phyloP scores from a whole-genome alignment of 192 early-diverging fungal genomes.

The Coemansia sp. region DNA sequence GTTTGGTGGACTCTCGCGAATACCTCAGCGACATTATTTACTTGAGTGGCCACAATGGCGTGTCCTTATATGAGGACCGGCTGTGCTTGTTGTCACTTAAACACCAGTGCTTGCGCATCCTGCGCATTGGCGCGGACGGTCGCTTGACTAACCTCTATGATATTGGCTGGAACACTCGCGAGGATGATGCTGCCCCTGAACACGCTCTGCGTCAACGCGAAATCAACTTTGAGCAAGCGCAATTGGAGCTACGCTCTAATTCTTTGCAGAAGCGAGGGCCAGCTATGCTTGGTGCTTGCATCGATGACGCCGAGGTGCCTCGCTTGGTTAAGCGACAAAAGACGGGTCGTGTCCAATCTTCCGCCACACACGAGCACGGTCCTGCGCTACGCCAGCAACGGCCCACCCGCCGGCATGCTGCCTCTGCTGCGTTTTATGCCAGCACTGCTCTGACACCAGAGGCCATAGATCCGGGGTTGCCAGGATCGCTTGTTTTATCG shows the following conservation, averaged over 20 bases:
- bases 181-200: conserved; percentile 39
- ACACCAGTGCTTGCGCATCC: conserved; percentile 43
- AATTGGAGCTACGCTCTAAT: not conserved
- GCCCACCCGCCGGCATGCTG: not conserved
- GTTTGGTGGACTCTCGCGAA: conserved; percentile 31
- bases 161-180: conserved; percentile 44
- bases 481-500: not conserved
- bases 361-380: too few relatives aligned
- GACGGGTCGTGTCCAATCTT: not conserved
- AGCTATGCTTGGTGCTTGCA: conserved; percentile 4
- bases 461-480: conserved; percentile 1
- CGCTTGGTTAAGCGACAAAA: conserved; percentile 13
- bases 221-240: not conserved
- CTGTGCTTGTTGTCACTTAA: conserved; percentile 45
- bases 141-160: conserved; percentile 27
- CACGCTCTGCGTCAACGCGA: conserved; percentile 26
- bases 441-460: conserved; percentile 1
- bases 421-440: not conserved
- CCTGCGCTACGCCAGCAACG: not conserved
- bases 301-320: conserved; percentile 17
- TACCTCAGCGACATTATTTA: conserved; percentile 40
- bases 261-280: conserved; percentile 2
- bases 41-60: conserved; percentile 40
- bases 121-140: conserved; percentile 28
- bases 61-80: conserved; percentile 35